Percentiles rank a stretch among this genome's conserved stretches.
phyloP scores from a whole-genome alignment of 192 early-diverging fungal genomes.

The Glomus cerebriforme region DNA sequence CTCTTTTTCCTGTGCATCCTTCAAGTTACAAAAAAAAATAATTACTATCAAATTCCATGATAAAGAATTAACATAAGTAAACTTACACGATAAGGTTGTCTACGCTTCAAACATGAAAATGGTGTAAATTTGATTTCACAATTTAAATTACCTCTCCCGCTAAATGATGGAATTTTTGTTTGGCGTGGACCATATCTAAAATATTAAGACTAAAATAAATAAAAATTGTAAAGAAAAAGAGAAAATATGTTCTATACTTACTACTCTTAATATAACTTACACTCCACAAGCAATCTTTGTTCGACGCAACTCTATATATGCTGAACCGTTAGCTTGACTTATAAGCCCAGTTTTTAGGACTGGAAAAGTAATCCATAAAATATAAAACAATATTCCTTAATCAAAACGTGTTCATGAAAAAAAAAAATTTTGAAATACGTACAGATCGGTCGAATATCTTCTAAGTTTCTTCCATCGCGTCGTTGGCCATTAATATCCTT shows the following conservation, averaged over 20 bases:
- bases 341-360: constrained; percentile 73
- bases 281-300: constrained; percentile 79
- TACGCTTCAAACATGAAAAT: constrained; percentile 64
- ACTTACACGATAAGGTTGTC: constrained; percentile 49
- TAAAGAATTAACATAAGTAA: not conserved
- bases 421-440: constrained; percentile 22
- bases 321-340: constrained; percentile 73
- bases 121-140: constrained; percentile 81
- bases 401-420: not conserved
- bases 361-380: constrained; percentile 32
- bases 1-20: constrained; percentile 70
- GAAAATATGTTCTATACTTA: not conserved
- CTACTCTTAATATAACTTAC: constrained; percentile 50
- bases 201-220: not conserved
- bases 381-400: not conserved
- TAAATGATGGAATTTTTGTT: constrained; percentile 47
- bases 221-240: not conserved
- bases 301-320: constrained; percentile 70
- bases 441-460: constrained; percentile 61
- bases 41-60: constrained; percentile 28
- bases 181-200: constrained; percentile 74
- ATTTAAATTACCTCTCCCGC: constrained; percentile 59
- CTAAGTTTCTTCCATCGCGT: constrained; percentile 49
- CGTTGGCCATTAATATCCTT: constrained; percentile 37
- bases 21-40: not conserved